Conservation (phyloP, 805 yeast species). For the Metschnikowia gruessii region DNA sequence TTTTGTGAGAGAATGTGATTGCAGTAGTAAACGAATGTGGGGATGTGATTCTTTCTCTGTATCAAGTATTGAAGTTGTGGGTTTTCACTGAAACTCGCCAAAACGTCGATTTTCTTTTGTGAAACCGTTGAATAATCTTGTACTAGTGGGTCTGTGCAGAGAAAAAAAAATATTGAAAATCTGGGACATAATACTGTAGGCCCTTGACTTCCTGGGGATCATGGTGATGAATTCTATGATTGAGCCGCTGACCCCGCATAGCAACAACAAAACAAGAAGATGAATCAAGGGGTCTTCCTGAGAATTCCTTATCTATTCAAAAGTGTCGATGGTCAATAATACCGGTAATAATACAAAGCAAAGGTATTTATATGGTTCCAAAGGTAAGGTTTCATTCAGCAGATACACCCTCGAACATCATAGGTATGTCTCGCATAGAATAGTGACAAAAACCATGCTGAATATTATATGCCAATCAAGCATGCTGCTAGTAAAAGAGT, state of each 20-base stretch:
- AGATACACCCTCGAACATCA: too few relatives aligned
- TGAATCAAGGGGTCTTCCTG: constrained; percentile 32
- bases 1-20: constrained; percentile 12
- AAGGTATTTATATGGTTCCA: too few relatives aligned
- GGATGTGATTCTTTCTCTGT: constrained; percentile 19
- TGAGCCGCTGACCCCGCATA: constrained; percentile 33
- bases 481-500: too few relatives aligned
- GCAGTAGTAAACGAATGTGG: constrained; percentile 29
- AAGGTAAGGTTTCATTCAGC: too few relatives aligned
- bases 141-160: constrained; percentile 11
- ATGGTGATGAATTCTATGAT: constrained; percentile 25
- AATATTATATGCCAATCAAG: too few relatives aligned
- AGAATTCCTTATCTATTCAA: constrained; percentile 27
- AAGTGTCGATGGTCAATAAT: constrained; percentile 23
- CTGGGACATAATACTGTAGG: constrained; percentile 24
- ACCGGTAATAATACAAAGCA: too few relatives aligned
- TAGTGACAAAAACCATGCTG: too few relatives aligned
- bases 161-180: constrained; percentile 29
- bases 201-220: constrained; percentile 25
- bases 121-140: constrained; percentile 16
- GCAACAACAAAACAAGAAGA: constrained; percentile 30
- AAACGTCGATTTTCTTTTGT: constrained; percentile 29
- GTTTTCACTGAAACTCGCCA: constrained; percentile 29
- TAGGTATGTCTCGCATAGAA: too few relatives aligned
- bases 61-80: constrained; percentile 21